Evolutionary conservation across 2,329 filamentous ascomycete species (phyloP).

Genomic region (Gaeumannomyces tritici): DNA sequence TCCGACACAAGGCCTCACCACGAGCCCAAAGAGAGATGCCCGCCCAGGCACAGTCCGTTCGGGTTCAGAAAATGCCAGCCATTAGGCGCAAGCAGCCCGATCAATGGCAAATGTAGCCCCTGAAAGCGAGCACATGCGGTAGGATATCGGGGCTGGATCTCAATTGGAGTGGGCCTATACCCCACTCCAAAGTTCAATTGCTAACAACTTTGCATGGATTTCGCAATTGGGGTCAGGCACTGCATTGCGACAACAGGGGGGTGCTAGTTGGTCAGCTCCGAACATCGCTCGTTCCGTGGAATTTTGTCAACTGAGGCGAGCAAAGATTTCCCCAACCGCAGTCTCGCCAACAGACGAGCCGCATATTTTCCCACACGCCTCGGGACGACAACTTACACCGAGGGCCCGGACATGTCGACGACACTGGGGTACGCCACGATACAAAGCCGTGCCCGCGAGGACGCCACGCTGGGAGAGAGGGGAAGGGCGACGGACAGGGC

Average conservation of each 20-base stretch:
- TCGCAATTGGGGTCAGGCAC: neutral
- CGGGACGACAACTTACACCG: neutral
- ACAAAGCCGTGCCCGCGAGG: neutral
- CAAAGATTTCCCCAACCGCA: neutral
- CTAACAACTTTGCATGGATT: neutral
- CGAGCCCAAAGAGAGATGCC: no score
- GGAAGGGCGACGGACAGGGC: slow-evolving; percentile 4
- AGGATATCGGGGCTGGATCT: neutral
- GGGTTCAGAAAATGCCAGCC: no score
- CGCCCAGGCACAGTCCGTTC: no score
- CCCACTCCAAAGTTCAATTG: neutral
- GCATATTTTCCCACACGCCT: neutral
- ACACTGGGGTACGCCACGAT: slow-evolving; percentile 6
- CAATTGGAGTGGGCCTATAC: neutral
- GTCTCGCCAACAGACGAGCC: neutral
- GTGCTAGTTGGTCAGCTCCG: neutral
- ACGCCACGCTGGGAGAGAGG: neutral
- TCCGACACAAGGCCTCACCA: no score
- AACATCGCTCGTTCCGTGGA: neutral
- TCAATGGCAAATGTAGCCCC: no score
- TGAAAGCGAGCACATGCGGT: no score
- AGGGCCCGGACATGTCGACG: slow-evolving; percentile 6
- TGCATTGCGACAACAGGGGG: slow-evolving; percentile 30
- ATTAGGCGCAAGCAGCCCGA: no score
- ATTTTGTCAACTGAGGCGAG: neutral